A percentile compares a stretch with the other conserved stretches of the same genome.
Conservation (phyloP, 2,329 filamentous ascomycete species). For the Stagonosporopsis chrysanthemi region DNA sequence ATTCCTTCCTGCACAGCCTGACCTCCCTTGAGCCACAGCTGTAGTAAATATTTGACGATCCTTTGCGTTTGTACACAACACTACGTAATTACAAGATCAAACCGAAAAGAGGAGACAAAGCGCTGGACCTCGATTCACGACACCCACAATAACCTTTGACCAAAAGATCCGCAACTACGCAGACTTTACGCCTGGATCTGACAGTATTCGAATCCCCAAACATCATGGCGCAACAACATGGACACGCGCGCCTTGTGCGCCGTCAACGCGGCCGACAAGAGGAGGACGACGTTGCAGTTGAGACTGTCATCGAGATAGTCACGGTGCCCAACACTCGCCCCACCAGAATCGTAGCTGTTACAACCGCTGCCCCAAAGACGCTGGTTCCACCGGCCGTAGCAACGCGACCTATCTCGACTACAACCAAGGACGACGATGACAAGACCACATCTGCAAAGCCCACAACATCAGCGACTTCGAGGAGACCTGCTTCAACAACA, state of each 20-base stretch:
- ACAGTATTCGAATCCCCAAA: constrained; percentile 7
- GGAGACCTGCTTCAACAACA: constrained; percentile 29
- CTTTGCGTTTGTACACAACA: constrained; percentile 26
- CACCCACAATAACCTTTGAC: constrained; percentile 2
- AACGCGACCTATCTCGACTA: constrained; percentile 25
- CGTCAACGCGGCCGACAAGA: constrained; percentile 35
- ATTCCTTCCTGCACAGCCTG: constrained; percentile 40
- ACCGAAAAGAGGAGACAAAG: constrained; percentile 22
- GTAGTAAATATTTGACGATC: constrained; percentile 33
- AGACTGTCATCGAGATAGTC: constrained; percentile 58
- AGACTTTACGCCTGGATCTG: not conserved
- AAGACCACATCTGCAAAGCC: constrained; percentile 17
- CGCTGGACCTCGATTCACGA: constrained; percentile 14
- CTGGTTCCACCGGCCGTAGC: constrained; percentile 31
- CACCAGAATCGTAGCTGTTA: constrained; percentile 49
- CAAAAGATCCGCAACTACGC: constrained; percentile 10
- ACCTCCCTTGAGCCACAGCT: constrained; percentile 34
- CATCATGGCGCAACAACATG: constrained; percentile 37
- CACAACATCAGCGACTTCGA: constrained; percentile 24
- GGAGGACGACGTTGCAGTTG: constrained; percentile 20
- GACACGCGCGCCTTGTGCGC: constrained; percentile 37
- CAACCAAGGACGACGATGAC: constrained; percentile 23
- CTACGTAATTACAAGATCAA: constrained; percentile 34
- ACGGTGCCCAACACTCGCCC: constrained; percentile 62
- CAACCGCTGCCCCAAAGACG: constrained; percentile 24